Conservation (phyloP, 208 protist genomes). For the Trypanosoma cruzi region DNA sequence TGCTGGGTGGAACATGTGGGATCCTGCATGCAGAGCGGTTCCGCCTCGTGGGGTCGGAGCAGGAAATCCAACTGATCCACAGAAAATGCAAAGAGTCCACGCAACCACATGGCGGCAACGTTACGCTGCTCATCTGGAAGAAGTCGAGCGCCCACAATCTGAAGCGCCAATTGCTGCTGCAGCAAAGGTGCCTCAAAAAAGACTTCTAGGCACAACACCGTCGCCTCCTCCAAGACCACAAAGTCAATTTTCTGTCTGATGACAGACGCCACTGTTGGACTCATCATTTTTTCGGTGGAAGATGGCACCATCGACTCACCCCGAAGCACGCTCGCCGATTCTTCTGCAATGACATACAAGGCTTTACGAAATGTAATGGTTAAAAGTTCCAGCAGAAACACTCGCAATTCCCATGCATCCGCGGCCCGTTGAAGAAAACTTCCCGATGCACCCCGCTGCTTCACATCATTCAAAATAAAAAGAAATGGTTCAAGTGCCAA, state of each 20-base stretch:
- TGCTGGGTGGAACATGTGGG: constrained; percentile 2
- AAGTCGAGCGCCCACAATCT: constrained; percentile 45
- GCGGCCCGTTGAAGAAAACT: constrained; percentile 27
- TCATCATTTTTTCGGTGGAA: background rate
- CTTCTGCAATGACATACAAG: constrained; percentile 24
- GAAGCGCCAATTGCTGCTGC: constrained; percentile 52
- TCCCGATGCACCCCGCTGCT: background rate
- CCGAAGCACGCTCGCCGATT: background rate
- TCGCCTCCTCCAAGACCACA: constrained; percentile 30
- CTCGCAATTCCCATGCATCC: constrained; percentile 33
- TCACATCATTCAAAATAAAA: constrained; percentile 21
- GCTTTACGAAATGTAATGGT: constrained; percentile 27
- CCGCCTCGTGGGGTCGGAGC: constrained; percentile 11
- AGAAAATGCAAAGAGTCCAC: constrained; percentile 30
- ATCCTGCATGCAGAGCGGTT: background rate
- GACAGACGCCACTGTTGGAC: background rate
- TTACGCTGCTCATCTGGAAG: constrained; percentile 47
- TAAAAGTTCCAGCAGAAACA: constrained; percentile 33
- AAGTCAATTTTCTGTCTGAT: constrained; percentile 22
- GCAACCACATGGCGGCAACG: constrained; percentile 41
- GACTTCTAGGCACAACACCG: constrained; percentile 17
- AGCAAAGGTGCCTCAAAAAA: constrained; percentile 27
- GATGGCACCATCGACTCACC: background rate
- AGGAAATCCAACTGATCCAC: constrained; percentile 29
- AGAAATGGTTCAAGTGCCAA: constrained; percentile 24